Percentiles rank a stretch among this genome's conserved stretches.
Conservation (phyloP, 1,284 basidiomycete species). For the Hemileia vastatrix region DNA sequence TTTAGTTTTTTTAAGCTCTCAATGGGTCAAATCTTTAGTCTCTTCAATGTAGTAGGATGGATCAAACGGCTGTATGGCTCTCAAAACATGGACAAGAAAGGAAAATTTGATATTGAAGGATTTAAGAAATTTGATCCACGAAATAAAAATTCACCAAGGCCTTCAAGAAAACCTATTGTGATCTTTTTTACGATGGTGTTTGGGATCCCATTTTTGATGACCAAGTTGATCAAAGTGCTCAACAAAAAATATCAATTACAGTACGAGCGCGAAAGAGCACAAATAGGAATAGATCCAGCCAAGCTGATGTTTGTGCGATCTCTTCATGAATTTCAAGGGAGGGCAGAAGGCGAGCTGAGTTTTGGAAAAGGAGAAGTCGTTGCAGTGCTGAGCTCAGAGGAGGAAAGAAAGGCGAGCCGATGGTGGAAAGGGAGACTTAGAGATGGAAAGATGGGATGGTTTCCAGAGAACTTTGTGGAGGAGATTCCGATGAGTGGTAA, state of each 20-base stretch:
- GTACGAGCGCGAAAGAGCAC: conserved; percentile 37
- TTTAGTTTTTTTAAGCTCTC: conserved; percentile 83
- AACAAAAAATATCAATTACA: conserved; percentile 47
- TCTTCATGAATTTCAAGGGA: conserved; percentile 65
- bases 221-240: conserved; percentile 72
- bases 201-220: conserved; percentile 89
- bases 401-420: conserved; percentile 64
- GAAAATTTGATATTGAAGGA: conserved; percentile 33
- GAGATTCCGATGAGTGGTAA: conserved; percentile 33
- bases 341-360: conserved; percentile 65
- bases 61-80: conserved; percentile 30
- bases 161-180: conserved; percentile 70
- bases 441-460: conserved; percentile 91
- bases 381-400: conserved; percentile 75
- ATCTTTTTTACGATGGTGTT: conserved; percentile 93
- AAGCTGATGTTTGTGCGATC: conserved; percentile 78
- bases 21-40: conserved; percentile 80
- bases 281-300: conserved; percentile 48
- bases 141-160: conserved; percentile 45
- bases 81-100: conserved; percentile 23
- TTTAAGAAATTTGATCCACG: conserved; percentile 38
- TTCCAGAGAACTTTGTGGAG: conserved; percentile 76
- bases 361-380: conserved; percentile 88
- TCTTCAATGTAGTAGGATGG: conserved; percentile 56
- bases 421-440: conserved; percentile 96